A percentile compares a stretch with the other conserved stretches of the same genome.
These are phyloP conservation scores for Cystofilobasidium macerans DNA, from an alignment of 768 basidiomycete genomes.

Conservation along the genomic window DNA sequence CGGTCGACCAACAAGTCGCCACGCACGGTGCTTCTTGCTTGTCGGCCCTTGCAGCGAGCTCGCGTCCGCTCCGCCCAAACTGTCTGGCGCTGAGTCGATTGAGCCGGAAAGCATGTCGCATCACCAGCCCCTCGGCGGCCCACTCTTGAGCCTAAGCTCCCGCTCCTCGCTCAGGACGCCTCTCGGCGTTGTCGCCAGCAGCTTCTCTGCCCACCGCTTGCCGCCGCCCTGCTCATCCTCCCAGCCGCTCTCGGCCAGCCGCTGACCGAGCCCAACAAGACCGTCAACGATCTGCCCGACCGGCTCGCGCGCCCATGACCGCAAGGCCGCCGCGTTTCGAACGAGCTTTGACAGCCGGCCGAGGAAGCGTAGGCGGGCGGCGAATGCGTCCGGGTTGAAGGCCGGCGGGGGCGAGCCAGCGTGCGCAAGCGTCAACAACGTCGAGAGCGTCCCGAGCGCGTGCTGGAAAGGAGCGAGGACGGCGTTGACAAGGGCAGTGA, in stretches of 20 bases:
- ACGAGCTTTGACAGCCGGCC: conserved; percentile 59
- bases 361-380: conserved; percentile 61
- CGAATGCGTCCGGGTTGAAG: conserved; percentile 67
- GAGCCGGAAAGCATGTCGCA: neutral
- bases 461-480: conserved; percentile 47
- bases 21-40: too few relatives aligned
- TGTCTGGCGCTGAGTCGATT: too few relatives aligned
- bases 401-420: conserved; percentile 38
- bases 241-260: conserved; percentile 66
- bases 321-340: conserved; percentile 61
- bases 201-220: conserved; percentile 52
- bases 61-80: too few relatives aligned
- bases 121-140: conserved; percentile 25
- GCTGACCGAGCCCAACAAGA: conserved; percentile 54
- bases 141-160: conserved; percentile 21
- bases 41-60: too few relatives aligned
- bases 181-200: conserved; percentile 33
- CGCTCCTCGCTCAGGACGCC: conserved; percentile 21
- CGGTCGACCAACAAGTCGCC: too few relatives aligned
- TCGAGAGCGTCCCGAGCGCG: conserved; percentile 41
- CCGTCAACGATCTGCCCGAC: conserved; percentile 48
- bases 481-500: conserved; percentile 48
- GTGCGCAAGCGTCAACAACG: conserved; percentile 24
- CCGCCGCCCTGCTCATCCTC: conserved; percentile 57
- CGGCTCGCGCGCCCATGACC: conserved; percentile 56